A percentile compares a stretch with the other conserved stretches of the same genome.
phyloP scores from a whole-genome alignment of 352 stramenopile genomes.

The Phytophthora chlamydospora region DNA sequence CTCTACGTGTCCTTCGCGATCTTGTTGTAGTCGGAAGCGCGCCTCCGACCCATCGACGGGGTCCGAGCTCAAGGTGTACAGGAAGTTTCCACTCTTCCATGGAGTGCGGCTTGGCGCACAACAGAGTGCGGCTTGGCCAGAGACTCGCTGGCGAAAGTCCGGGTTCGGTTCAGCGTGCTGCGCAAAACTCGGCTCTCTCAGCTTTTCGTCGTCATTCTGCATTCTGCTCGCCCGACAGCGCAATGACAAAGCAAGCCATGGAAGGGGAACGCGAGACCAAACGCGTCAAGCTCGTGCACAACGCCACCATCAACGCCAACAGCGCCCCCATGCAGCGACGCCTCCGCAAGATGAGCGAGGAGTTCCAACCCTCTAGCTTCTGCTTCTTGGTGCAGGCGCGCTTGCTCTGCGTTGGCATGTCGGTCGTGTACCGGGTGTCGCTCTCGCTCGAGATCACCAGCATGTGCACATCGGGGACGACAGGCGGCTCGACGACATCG shows the following conservation, averaged over 20 bases:
- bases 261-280: conserved; percentile 29
- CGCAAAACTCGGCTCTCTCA: conserved; percentile 35
- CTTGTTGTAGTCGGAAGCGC: conserved; percentile 30
- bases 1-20: conserved; percentile 4
- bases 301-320: conserved; percentile 7
- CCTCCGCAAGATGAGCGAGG: conserved; percentile 67
- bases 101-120: conserved; percentile 1
- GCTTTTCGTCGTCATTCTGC: conserved; percentile 38
- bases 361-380: conserved; percentile 56
- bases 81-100: conserved; percentile 29
- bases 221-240: conserved; percentile 15
- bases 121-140: neutral
- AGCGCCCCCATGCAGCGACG: conserved; percentile 44
- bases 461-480: conserved; percentile 21
- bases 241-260: conserved; percentile 36
- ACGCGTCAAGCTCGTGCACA: conserved; percentile 39
- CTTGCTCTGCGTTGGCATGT: conserved; percentile 59
- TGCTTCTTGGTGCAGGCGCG: conserved; percentile 52
- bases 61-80: conserved; percentile 1
- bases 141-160: conserved; percentile 13
- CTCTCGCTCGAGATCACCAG: conserved; percentile 38
- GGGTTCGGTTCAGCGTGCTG: conserved; percentile 39
- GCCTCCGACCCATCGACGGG: too few species aligned
- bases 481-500: conserved; percentile 17
- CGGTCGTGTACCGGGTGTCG: conserved; percentile 64